phyloP scores from a whole-genome alignment of 768 basidiomycete genomes.

The Steccherinum ochraceum region DNA sequence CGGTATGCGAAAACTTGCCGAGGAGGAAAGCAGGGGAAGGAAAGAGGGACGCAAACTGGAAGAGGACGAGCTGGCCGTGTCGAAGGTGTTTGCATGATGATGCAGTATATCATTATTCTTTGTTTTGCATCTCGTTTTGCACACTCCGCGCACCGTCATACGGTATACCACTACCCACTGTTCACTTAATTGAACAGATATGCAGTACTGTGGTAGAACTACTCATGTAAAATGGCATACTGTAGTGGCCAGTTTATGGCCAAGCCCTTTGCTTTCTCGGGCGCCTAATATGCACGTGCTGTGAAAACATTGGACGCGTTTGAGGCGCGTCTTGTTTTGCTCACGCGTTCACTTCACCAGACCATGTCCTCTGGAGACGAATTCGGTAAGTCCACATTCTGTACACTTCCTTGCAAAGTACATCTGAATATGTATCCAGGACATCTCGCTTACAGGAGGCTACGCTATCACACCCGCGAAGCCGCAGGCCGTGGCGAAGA shows the following conservation, averaged over 20 bases:
- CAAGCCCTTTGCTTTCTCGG: too few relatives aligned
- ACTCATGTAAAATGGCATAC: too few relatives aligned
- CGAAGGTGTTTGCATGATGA: constrained; percentile 78
- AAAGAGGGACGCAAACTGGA: constrained; percentile 55
- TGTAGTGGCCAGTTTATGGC: too few relatives aligned
- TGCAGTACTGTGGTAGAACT: not conserved
- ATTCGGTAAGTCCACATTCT: constrained; percentile 13
- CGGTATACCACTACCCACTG: too few relatives aligned
- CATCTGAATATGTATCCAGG: constrained; percentile 10
- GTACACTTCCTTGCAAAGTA: not conserved
- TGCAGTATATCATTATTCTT: too few relatives aligned
- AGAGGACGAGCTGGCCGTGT: constrained; percentile 78
- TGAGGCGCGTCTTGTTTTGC: not conserved
- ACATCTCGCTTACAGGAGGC: constrained; percentile 10
- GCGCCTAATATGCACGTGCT: not conserved
- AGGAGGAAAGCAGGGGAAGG: constrained; percentile 58
- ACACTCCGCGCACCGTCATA: too few relatives aligned
- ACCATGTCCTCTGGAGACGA: constrained; percentile 22
- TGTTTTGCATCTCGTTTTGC: too few relatives aligned
- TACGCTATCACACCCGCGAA: constrained; percentile 25
- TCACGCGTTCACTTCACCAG: not conserved
- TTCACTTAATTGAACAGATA: too few relatives aligned
- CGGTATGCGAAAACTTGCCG: constrained; percentile 70
- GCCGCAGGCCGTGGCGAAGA: constrained; percentile 17
- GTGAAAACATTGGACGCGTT: not conserved